Evolutionary conservation across 306 rosid genomes (phyloP).

Genomic region (Gastrolobium villosum): DNA sequence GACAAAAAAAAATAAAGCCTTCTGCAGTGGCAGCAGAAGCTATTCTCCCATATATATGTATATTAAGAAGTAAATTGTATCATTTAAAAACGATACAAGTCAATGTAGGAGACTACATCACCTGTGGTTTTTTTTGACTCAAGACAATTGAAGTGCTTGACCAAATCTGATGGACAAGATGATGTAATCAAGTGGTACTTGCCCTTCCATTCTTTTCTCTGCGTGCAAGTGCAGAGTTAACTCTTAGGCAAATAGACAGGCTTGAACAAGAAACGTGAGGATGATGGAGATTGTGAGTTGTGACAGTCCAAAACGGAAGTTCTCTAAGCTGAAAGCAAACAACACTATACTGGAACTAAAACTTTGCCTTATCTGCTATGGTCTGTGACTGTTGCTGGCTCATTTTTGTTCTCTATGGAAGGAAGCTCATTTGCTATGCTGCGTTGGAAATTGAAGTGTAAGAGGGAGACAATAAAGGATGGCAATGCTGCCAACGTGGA

Average conservation of each 20-base stretch:
- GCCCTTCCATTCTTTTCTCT: not conserved
- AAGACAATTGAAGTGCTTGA: conserved; percentile 39
- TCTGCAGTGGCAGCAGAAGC: too few relatives aligned
- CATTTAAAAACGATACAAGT: too few relatives aligned
- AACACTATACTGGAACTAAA: not conserved
- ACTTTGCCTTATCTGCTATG: conserved; percentile 53
- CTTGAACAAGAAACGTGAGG: conserved; percentile 52
- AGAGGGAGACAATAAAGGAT: conserved; percentile 41
- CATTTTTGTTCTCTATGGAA: conserved; percentile 30
- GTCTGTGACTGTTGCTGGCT: conserved; percentile 23
- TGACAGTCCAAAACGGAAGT: conserved; percentile 39
- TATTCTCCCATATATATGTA: too few relatives aligned
- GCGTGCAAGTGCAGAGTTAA: not conserved
- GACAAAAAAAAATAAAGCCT: too few relatives aligned
- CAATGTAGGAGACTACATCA: not conserved
- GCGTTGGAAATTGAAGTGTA: conserved; percentile 72
- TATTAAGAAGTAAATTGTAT: too few relatives aligned
- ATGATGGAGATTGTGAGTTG: conserved; percentile 2
- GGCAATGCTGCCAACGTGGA: conserved; percentile 47
- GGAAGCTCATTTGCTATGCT: conserved; percentile 29
- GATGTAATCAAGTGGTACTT: conserved; percentile 47
- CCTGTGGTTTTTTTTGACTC: conserved; percentile 7
- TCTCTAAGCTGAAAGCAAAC: conserved; percentile 12
- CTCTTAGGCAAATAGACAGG: conserved; percentile 30
- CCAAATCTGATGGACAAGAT: conserved; percentile 36